Base-by-base conservation (phyloP, 495 filamentous ascomycete species). In the Cudoniella acicularis region DNA sequence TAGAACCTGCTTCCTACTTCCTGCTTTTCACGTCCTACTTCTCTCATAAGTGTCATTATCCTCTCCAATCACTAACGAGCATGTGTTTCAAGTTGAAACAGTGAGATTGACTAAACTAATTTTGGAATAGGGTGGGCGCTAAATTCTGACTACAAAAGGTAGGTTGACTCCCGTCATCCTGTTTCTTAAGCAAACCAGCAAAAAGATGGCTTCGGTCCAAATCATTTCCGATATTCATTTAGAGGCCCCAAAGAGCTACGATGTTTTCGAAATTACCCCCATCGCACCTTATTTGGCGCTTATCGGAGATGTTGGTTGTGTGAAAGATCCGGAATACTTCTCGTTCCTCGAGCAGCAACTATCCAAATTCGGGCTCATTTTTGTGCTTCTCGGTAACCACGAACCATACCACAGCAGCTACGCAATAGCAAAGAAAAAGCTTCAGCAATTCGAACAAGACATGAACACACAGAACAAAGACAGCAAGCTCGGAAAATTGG, bases 361-460 rank as follows among this genome's bases (percentile, higher is more conserved):
- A 16, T 10, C 20, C 1, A 59, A 70, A 8, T 83, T 82, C 56
- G 51, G 67, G 17, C 57, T 73, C 1, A 78, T 87, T 0, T 76
- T 84, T 42, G 69, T 80, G 42, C 66, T 85, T 0, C 67, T 79
- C 1, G 82, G 82, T 0, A 86, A 85, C 58, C 82, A 86, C 57
- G 82, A 86, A 61, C 66, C 80, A 1, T 85, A 77, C 57, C n/a
- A n/a, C n/a, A n/a, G n/a, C n/a, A n/a, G n/a, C n/a, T n/a, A n/a
- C n/a, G n/a, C n/a, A n/a, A n/a, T n/a, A n/a, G n/a, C n/a, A n/a
- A 54, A 76, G 43, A 73, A 72, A 16, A 72, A 25, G 42, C 82
- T 76, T 76, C 27, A 40, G 6, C 62, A 64, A 13, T 58, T 66
- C 1, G 64, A 72, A 26, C 9, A 52, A n/a, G 25, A 66, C 3